A percentile compares a stretch with the other conserved stretches of the same genome.
These are phyloP conservation scores for Phytopythium delawarense DNA, from an alignment of 352 stramenopile genomes.

Conservation along the genomic window DNA sequence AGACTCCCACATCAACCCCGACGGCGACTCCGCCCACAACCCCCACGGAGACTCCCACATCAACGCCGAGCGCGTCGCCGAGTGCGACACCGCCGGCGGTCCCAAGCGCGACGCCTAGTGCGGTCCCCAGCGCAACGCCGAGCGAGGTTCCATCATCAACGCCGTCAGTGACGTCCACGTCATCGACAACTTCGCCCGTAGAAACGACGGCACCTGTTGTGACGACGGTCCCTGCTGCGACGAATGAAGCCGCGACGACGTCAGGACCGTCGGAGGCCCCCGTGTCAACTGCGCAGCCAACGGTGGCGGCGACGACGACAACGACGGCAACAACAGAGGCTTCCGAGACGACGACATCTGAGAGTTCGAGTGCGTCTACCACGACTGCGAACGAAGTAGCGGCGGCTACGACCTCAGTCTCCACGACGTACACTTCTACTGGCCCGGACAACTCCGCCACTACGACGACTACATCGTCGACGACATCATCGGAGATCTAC, in stretches of 20 bases:
- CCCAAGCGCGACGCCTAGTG: conserved; percentile 1
- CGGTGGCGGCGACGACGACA: not conserved
- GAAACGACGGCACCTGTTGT: not conserved
- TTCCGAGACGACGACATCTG: not conserved
- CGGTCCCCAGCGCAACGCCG: not conserved
- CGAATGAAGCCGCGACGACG: not conserved
- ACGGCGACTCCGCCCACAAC: conserved; percentile 8
- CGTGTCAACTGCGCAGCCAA: not conserved
- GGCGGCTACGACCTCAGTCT: not conserved
- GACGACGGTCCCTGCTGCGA: not conserved
- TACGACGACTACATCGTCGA: not conserved
- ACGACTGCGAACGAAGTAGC: not conserved
- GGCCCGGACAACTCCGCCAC: not conserved
- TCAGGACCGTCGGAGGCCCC: not conserved
- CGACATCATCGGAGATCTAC: conserved; percentile 7
- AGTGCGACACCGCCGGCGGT: conserved; percentile 5
- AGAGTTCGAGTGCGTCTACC: not conserved
- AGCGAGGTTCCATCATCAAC: conserved; percentile 5
- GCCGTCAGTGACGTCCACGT: conserved; percentile 6
- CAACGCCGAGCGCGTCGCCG: conserved; percentile 7
- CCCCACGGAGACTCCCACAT: conserved; percentile 2
- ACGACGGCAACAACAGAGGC: conserved; percentile 3
- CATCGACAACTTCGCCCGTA: conserved; percentile 9
- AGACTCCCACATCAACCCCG: conserved; percentile 5
- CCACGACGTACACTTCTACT: not conserved